Evolutionary conservation across 31 red algal genomes (phyloP), one percentile per base, ranked within the genome.

Genomic region (Pterothamnion heteromorphum): DNA sequence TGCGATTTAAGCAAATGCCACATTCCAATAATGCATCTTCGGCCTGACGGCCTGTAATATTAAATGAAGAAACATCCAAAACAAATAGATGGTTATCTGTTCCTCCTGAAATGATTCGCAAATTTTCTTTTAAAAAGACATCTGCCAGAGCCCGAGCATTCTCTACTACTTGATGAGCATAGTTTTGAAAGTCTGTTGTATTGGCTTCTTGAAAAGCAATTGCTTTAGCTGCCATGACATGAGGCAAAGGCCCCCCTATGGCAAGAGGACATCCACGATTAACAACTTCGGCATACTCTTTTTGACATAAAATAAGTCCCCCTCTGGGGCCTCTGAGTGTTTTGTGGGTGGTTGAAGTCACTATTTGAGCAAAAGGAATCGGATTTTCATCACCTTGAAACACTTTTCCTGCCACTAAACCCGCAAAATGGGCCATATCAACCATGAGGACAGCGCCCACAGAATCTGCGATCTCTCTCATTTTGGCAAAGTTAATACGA

Each of bases 331-430:
- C 98, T 5, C 98, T 89, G 23, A 99, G 81, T 20, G 98, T 94
- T 84, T 99, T 99, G 95, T 99, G 98, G 3, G 98, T 99, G 0
- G 98, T 99, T 1, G 98, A 97, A 9, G 98, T 99, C 34, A 99
- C 90, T 28, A 99, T 94, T 74, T 99, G 96, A n/a, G 95, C 94
- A 81, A 99, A 99, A 64, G 98, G 98, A 2, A 91, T 89, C 0
- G 95, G 95, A 2, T 97, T 89, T n/a, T n/a, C n/a, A n/a, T n/a
- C n/a, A n/a, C n/a, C n/a, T 18, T 64, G 14, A 18, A 64, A 64
- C 37, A 97, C 98, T 4, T 94, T 96, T 43, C 95, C 98, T 22
- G 96, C 94, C n/a, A 99, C 95, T 35, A 99, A 44, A 1, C 98
- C 98, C 0, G 96, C 95, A 78, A 97, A 97, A 78, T 99, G 98